phyloP scores from a whole-genome alignment of 2,329 filamentous ascomycete genomes.

The Graphiopsis chlorocephala region DNA sequence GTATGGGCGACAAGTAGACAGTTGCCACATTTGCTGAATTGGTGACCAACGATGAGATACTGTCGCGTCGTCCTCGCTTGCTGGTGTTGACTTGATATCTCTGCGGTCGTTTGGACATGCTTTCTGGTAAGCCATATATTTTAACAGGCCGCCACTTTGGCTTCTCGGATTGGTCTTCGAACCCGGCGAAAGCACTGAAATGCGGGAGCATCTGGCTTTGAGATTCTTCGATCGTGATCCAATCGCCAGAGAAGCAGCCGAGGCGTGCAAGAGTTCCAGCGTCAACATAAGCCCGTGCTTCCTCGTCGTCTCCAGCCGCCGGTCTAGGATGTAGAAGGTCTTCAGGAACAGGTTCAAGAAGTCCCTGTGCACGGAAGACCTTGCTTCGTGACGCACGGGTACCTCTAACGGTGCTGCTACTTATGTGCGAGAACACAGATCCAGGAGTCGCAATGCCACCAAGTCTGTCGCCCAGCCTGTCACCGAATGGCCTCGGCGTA shows the following conservation, averaged over 20 bases:
- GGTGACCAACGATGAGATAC: conserved; percentile 50
- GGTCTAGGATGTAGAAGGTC: conserved; percentile 85
- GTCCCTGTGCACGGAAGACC: conserved; percentile 77
- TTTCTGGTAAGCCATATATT: conserved; percentile 84
- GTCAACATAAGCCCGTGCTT: conserved; percentile 85
- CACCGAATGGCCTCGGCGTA: conserved; percentile 72
- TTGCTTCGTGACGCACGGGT: conserved; percentile 65
- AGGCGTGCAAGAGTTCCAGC: conserved; percentile 81
- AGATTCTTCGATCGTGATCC: conserved; percentile 80
- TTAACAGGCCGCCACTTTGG: conserved; percentile 77
- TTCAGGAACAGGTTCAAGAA: conserved; percentile 69
- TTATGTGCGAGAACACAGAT: conserved; percentile 86
- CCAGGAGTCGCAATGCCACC: conserved; percentile 80
- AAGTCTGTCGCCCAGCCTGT: conserved; percentile 63
- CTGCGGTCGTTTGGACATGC: conserved; percentile 52
- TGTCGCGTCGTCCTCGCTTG: conserved; percentile 50
- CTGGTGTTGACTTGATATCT: conserved; percentile 54
- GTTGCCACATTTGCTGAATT: conserved; percentile 56
- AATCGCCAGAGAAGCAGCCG: conserved; percentile 96
- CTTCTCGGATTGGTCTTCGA: conserved; percentile 61
- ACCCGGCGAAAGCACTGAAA: conserved; percentile 65
- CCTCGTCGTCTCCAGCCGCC: conserved; percentile 77
- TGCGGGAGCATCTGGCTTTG: conserved; percentile 69
- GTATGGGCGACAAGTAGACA: conserved; percentile 77
- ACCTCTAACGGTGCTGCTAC: conserved; percentile 74